Evolutionary conservation across 495 filamentous ascomycete species (phyloP), one percentile per base, ranked within the genome.

Genomic region (Cercophora samala): DNA sequence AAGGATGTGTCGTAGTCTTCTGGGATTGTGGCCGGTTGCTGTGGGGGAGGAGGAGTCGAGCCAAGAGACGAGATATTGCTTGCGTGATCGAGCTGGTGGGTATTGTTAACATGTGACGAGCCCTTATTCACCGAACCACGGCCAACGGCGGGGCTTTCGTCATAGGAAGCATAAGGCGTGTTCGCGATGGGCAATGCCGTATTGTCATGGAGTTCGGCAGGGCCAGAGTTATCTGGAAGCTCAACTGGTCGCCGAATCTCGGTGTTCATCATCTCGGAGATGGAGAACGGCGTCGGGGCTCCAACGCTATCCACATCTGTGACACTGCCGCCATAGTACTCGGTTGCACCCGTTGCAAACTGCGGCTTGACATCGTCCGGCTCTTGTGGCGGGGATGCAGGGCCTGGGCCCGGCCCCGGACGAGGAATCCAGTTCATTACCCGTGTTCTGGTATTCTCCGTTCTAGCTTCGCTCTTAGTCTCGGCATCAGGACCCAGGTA

Each of bases 391-490:
- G 53, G 53, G 8, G 60, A 21, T 46, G 60, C 17, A 9, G 24
- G 26, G 52, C 22, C 26, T 46, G 22, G 37, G 26, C 66, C 29
- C 69, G 52, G 52, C 0, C n/a, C 69, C 29, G 78, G 78, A 13
- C 70, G 70, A 25, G 75, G 76, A 46, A 86, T 72, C 84, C 84
- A 86, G 25, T 71, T 76, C 29, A 71, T 56, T 63, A 85, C 79
- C 60, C 75, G 75, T 64, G 72, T 70, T 55, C 74, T 79, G 42
- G 75, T 78, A 58, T 81, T 79, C 67, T 77, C 84, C 8, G 79
- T 79, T n/a, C 78, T 80, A 25, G 73, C 78, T 42, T 83, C 80
- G 58, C 77, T 82, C 78, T 51, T 83, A 79, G 60, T 76, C 82
- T 23, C 68, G 66, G 21, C 69, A 70, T 62, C 76, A 75, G 22